phyloP scores from a whole-genome alignment of 1,139 yeast genomes.

The Yamadazyma dendronema region DNA sequence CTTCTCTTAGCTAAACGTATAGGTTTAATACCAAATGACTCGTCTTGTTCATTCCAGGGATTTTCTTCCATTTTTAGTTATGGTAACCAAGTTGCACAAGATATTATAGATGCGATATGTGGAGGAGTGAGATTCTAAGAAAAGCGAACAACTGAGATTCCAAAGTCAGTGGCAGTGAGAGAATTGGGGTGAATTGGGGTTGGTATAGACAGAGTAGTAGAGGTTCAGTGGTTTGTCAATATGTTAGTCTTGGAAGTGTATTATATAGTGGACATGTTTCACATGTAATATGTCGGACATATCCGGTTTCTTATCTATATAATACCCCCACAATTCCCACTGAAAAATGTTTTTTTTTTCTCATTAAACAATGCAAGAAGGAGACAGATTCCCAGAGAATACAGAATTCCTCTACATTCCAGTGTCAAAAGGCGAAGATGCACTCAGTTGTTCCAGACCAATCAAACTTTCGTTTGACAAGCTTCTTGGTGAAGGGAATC shows the following conservation, averaged over 20 bases:
- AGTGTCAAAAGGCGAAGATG: slow-evolving; percentile 35
- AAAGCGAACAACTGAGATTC: too few species aligned
- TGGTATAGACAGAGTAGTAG: too few species aligned
- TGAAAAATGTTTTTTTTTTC: not conserved
- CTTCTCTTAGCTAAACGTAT: slow-evolving; percentile 33
- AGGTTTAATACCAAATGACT: slow-evolving; percentile 24
- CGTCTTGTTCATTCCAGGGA: slow-evolving; percentile 14
- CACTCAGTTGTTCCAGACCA: slow-evolving; percentile 51
- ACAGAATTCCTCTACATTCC: slow-evolving; percentile 59
- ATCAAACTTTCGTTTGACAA: slow-evolving; percentile 21
- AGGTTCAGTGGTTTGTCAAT: too few species aligned
- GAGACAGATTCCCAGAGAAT: slow-evolving; percentile 49
- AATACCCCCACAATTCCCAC: not conserved
- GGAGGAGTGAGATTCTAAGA: too few species aligned
- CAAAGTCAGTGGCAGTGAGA: too few species aligned
- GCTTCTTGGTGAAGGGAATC: slow-evolving; percentile 27
- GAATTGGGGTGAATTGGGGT: too few species aligned
- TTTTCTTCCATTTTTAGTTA: slow-evolving; percentile 9
- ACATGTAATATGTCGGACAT: too few species aligned
- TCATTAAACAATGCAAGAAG: slow-evolving; percentile 16
- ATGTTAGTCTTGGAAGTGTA: too few species aligned
- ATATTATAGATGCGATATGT: too few species aligned
- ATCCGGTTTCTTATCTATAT: slow-evolving; percentile 1
- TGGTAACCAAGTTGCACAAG: too few species aligned
- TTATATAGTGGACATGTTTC: too few species aligned